Evolutionary conservation across 768 basidiomycete species (phyloP).

Genomic region (Agrocybe praecox): DNA sequence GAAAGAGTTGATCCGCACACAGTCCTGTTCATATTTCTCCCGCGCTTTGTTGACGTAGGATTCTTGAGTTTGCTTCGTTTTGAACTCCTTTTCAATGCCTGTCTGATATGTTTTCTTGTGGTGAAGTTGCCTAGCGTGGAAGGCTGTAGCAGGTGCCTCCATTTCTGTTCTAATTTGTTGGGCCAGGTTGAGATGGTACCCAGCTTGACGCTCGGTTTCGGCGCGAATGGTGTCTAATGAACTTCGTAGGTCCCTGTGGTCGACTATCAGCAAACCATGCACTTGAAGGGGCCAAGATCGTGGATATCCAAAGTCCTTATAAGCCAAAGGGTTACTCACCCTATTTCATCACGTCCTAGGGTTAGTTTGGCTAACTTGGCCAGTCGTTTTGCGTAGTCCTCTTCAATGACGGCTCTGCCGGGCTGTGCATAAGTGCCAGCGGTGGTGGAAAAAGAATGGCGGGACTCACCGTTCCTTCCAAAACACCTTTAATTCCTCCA

Average conservation of each 20-base stretch:
- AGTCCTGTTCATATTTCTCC: constrained; percentile 93
- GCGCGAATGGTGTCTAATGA: constrained; percentile 77
- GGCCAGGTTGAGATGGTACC: constrained; percentile 72
- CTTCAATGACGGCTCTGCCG: constrained; percentile 83
- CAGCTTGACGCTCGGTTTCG: constrained; percentile 85
- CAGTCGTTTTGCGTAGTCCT: constrained; percentile 91
- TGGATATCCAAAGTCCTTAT: not conserved
- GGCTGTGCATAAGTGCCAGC: constrained; percentile 10
- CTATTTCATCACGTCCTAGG: constrained; percentile 90
- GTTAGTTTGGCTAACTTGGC: constrained; percentile 73
- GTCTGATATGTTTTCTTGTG: constrained; percentile 76
- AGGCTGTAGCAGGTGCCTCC: constrained; percentile 63
- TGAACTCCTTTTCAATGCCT: constrained; percentile 88
- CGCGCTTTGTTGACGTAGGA: constrained; percentile 84
- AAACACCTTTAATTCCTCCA: constrained; percentile 85
- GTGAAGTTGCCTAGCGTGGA: constrained; percentile 65
- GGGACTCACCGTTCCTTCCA: constrained; percentile 90
- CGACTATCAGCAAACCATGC: constrained; percentile 2
- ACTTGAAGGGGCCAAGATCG: not conserved
- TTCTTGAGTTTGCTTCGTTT: constrained; percentile 86
- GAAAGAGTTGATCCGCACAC: constrained; percentile 90
- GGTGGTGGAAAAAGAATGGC: not conserved
- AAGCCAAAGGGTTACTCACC: constrained; percentile 53
- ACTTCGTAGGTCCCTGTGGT: constrained; percentile 73
- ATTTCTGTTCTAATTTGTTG: constrained; percentile 76